Conservation (phyloP, 1,284 basidiomycete species). For the Austropuccinia psidii region DNA sequence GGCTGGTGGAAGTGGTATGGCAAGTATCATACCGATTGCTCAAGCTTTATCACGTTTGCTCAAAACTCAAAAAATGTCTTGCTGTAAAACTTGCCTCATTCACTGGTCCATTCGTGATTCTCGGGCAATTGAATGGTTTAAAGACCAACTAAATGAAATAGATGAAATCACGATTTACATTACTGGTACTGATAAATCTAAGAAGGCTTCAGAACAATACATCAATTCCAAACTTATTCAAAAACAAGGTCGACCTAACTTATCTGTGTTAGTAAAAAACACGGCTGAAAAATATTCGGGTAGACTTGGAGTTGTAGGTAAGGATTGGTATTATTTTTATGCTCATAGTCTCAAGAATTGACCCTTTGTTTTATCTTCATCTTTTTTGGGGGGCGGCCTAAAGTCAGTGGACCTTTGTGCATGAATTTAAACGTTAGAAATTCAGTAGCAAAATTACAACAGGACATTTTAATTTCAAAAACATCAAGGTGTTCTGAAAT, state of each 20-base stretch:
- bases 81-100: not conserved
- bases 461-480: constrained; percentile 42
- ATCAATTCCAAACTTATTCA: not conserved
- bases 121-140: constrained; percentile 8
- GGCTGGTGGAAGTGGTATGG: constrained; percentile 50
- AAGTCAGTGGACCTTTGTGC: constrained; percentile 48
- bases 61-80: not conserved
- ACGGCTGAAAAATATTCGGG: not conserved
- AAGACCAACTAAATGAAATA: constrained; percentile 1
- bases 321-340: not conserved
- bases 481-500: constrained; percentile 5
- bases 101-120: constrained; percentile 16
- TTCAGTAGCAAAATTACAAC: constrained; percentile 48
- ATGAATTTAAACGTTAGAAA: constrained; percentile 49
- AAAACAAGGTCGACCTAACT: constrained; percentile 5
- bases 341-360: not conserved
- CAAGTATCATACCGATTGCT: constrained; percentile 20
- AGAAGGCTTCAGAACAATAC: not conserved
- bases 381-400: not conserved
- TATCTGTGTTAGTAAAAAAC: not conserved
- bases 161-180: constrained; percentile 3
- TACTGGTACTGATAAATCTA: not conserved
- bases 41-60: not conserved
- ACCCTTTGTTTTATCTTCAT: not conserved
- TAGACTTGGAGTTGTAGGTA: constrained; percentile 27